Percentiles rank a stretch among this genome's conserved stretches.
These are phyloP conservation scores for Paramecium caudatum DNA, from an alignment of 73 alveolate genomes.

Conservation along the genomic window DNA sequence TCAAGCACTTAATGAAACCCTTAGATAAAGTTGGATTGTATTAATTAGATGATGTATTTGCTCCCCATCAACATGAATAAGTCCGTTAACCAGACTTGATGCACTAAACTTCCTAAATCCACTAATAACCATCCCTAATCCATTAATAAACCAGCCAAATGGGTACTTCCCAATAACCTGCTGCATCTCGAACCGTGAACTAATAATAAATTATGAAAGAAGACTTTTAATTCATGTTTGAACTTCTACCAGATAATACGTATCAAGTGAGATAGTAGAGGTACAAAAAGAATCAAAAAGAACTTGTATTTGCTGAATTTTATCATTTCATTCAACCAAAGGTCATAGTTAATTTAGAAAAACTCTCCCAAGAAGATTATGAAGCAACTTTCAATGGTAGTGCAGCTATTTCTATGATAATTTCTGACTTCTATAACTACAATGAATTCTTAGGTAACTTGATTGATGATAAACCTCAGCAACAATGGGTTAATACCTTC, in stretches of 20 bases:
- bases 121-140: conserved; percentile 2
- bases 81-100: neutral
- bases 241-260: conserved; percentile 48
- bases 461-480: neutral
- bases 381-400: neutral
- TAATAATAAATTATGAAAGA: conserved; percentile 19
- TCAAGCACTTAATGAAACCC: neutral
- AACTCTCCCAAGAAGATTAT: neutral
- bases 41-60: conserved; percentile 60
- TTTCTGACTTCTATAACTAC: conserved; percentile 45
- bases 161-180: neutral
- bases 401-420: conserved; percentile 1
- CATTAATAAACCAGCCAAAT: neutral
- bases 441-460: conserved; percentile 7
- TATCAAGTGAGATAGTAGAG: conserved; percentile 48
- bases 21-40: conserved; percentile 13
- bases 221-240: conserved; percentile 64
- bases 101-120: neutral
- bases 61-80: conserved; percentile 65
- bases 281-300: conserved; percentile 2
- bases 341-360: neutral
- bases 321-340: conserved; percentile 48
- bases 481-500: neutral
- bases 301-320: conserved; percentile 48
- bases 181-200: neutral